These are phyloP conservation scores for Coprinopsis sp. DNA, from an alignment of 768 basidiomycete genomes.

Conservation along the genomic window DNA sequence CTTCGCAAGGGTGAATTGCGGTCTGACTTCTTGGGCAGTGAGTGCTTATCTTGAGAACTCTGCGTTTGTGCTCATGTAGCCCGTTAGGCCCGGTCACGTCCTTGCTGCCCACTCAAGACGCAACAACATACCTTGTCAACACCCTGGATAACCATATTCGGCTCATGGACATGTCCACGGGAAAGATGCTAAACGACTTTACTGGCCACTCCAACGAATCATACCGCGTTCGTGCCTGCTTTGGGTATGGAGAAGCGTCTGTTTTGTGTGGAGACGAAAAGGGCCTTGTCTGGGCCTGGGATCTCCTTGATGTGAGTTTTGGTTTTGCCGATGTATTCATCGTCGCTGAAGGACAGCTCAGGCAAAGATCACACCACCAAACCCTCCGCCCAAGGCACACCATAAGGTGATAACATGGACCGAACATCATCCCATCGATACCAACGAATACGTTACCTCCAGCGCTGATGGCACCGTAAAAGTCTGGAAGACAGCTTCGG, in stretches of 20 bases:
- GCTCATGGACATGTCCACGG: conserved; percentile 78
- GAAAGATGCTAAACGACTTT: conserved; percentile 84
- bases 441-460: conserved; percentile 81
- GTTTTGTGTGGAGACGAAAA: conserved; percentile 89
- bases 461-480: conserved; percentile 91
- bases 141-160: conserved; percentile 83
- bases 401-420: conserved; percentile 87
- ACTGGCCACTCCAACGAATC: conserved; percentile 67
- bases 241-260: conserved; percentile 76
- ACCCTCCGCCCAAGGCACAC: conserved; percentile 75
- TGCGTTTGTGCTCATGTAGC: conserved; percentile 8
- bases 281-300: conserved; percentile 89
- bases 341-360: conserved; percentile 25
- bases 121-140: conserved; percentile 74
- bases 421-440: conserved; percentile 80
- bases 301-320: conserved; percentile 72
- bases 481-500: conserved; percentile 64
- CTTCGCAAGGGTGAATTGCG: conserved; percentile 88
- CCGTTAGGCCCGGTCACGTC: conserved; percentile 79
- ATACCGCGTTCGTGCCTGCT: conserved; percentile 78
- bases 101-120: conserved; percentile 73
- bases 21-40: conserved; percentile 87
- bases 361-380: conserved; percentile 67
- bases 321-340: conserved; percentile 1
- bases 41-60: conserved; percentile 26